A percentile compares a stretch with the other conserved stretches of the same genome.
Evolutionary conservation across 345 rosid species (phyloP).

Genomic region (Syzygium aromaticum): DNA sequence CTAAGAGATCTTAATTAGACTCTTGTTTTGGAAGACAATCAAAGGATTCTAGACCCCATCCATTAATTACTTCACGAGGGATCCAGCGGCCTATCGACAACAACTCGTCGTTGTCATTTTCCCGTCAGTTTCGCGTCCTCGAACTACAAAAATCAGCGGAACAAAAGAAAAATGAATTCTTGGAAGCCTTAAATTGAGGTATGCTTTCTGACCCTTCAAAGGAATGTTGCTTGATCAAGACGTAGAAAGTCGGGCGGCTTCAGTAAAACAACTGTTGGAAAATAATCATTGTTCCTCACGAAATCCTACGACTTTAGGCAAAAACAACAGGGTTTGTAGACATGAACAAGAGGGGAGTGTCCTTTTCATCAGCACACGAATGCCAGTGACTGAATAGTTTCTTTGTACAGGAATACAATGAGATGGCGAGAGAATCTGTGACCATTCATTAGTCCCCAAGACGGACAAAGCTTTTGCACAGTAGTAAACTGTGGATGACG

Average conservation of each 20-base stretch:
- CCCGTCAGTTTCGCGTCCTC: background rate
- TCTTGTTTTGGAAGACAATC: background rate
- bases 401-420: background rate
- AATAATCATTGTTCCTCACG: background rate
- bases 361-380: conserved; percentile 6
- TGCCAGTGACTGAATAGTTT: background rate
- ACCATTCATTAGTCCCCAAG: background rate
- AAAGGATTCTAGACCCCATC: background rate
- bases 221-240: background rate
- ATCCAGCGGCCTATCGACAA: background rate
- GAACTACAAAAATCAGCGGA: background rate
- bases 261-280: background rate
- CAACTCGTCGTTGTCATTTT: background rate
- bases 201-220: background rate
- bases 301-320: background rate
- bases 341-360: background rate
- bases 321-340: background rate
- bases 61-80: background rate
- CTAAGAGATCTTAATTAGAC: background rate
- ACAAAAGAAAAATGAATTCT: background rate
- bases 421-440: background rate
- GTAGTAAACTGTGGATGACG: background rate
- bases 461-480: background rate
- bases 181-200: background rate
- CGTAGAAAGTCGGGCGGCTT: background rate